Base-by-base conservation (phyloP, 768 basidiomycete species). In the Sistotremastrum niveocremeum region DNA sequence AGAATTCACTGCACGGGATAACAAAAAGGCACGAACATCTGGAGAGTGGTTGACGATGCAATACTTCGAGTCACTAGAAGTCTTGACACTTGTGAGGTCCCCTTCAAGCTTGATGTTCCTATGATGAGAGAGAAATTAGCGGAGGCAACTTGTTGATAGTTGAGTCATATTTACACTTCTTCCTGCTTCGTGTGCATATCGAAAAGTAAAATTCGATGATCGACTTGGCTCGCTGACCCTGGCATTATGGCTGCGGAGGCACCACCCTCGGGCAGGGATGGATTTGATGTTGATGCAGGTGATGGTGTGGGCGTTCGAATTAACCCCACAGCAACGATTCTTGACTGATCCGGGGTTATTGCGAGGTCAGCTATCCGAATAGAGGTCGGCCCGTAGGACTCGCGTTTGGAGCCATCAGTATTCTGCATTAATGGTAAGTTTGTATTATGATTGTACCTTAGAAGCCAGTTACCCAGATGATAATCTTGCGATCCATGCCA, bases 361-460 rank as follows among this genome's bases (percentile, higher is more conserved):
- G 83, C 81, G 57, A 95, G 77, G 60, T 90, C 89, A 20, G 82
- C 79, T 57, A 97, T 73, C 52, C 93, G 84, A 50, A 93, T 81
- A 7, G 79, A 71, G 34, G 76, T 73, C 34, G 70, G 66, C 6
- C 69, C 70, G 82, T 87, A 91, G 41, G 73, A 67, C 33, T 85
- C 77, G 39, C 70, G 72, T 50, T 77, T 67, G 55, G 75, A 80
- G 29, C 93, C 93, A 47, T 81, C 74, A 39, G 72, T 66, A 51
- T 82, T 77, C 93, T 97, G 60, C 34, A 53, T 34, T 37, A 11
- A 29, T 51, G 49, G 54, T 45, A 50, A 20, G 44, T 38, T 12
- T 38, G 11, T 11, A 12, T 38, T 11, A 11, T 38, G 36, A 34
- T 39, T 32, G 39, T 38, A 45, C 34, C 31, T 7, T 6, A 5